Base-by-base conservation (phyloP, 2,329 filamentous ascomycete genomes). In the Beauveria rudraprayagi region DNA sequence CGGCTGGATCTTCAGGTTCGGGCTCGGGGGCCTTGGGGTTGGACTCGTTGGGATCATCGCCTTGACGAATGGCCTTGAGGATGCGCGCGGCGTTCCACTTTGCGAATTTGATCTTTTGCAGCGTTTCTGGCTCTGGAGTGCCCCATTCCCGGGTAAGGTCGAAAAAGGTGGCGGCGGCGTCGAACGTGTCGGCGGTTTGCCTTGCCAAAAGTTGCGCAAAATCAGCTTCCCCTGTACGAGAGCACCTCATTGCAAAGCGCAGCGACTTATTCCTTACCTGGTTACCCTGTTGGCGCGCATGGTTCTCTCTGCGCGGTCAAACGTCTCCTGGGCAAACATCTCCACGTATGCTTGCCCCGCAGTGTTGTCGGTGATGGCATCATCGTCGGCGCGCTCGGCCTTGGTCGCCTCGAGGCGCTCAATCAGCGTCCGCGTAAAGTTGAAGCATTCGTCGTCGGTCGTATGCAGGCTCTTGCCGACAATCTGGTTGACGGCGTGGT, bases 21-120 rank as follows among this genome's bases (percentile, higher is more conserved):
- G 56, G 40, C 60, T 83, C 79, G 58, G 86, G 79, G 5, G 77
- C 80, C 61, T 84, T 84, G 0, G 93, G 93, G 69, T 97, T 97
- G 8, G 90, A 89, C 60, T 88, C 85, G 73, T 99, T 99, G 3
- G 94, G 94, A 70, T 99, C 92, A 66, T 90, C 88, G 59, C 92
- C 92, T 46, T 92, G 90, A 70, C 92, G 94, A 69, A 97, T 83
- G 11, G 94, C 94, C 75, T 91, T 96, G 17, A 90, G 81, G 70
- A 99, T 99, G 62, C 94, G 85, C 41, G 93, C 78, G 2, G 93
- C 92, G 72, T 97, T 95, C 82, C 91, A 99, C 74, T 97, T 99
- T 47, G 93, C 92, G 71, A 91, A 99, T 73, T 95, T 97, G 75
- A 93, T 91, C 79, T 96, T 97, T 60, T 91, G 84, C 44, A 86